Evolutionary conservation across 2,329 filamentous ascomycete species (phyloP).

Genomic region (Aspergillus sp.): DNA sequence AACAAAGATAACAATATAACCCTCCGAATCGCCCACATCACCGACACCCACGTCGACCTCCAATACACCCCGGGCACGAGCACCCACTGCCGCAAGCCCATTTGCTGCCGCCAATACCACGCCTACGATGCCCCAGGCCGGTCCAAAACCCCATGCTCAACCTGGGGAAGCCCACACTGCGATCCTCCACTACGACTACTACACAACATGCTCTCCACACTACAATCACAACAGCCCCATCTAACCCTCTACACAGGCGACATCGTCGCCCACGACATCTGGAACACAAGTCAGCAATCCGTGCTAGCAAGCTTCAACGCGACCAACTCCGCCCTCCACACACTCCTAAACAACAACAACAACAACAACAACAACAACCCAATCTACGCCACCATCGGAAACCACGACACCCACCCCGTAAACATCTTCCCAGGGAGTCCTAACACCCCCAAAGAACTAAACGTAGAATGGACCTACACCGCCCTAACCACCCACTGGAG

Average conservation of each 20-base stretch:
- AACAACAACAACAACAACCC: constrained; percentile 15
- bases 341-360: no score
- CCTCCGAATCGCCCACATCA: constrained; percentile 60
- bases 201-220: constrained; percentile 53
- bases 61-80: constrained; percentile 57
- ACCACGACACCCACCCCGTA: constrained; percentile 59
- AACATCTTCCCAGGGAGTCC: constrained; percentile 52
- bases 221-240: constrained; percentile 44
- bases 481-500: constrained; percentile 51
- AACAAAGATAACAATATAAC: constrained; percentile 20
- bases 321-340: constrained; percentile 50
- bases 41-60: constrained; percentile 62
- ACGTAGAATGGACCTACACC: constrained; percentile 57
- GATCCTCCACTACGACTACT: constrained; percentile 56
- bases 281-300: constrained; percentile 37
- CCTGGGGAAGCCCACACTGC: constrained; percentile 57
- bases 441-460: constrained; percentile 24
- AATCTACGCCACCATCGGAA: constrained; percentile 58
- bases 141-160: constrained; percentile 54
- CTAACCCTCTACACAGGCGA: constrained; percentile 65
- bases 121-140: constrained; percentile 50
- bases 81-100: constrained; percentile 59
- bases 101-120: constrained; percentile 61
- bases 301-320: constrained; percentile 43
- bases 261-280: constrained; percentile 55